Conservation (phyloP, 2,329 filamentous ascomycete genomes). For the Fusarium pseudocircinatum region DNA sequence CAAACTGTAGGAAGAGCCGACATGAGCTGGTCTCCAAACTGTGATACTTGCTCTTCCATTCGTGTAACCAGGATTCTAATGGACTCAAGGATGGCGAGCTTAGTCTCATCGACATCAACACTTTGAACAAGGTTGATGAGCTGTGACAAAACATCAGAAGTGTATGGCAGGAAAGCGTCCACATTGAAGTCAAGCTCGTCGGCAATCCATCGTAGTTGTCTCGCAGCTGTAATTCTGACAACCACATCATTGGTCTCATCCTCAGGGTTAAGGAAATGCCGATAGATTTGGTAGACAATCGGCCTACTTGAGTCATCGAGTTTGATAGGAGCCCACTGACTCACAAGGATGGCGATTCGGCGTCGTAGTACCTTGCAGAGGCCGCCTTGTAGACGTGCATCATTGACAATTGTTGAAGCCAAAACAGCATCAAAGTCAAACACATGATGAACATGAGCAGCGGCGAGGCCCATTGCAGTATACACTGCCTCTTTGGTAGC, state of each 20-base stretch:
- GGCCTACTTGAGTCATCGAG: conserved; percentile 73
- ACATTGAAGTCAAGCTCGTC: conserved; percentile 86
- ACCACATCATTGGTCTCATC: conserved; percentile 89
- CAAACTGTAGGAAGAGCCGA: conserved; percentile 82
- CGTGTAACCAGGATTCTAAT: conserved; percentile 82
- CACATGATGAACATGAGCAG: conserved; percentile 74
- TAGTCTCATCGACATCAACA: conserved; percentile 85
- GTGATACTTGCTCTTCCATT: conserved; percentile 76
- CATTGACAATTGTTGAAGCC: conserved; percentile 76
- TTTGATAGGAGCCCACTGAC: conserved; percentile 87
- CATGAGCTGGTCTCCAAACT: conserved; percentile 83
- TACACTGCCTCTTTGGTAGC: conserved; percentile 94
- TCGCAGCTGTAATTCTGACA: conserved; percentile 88
- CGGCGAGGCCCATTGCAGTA: conserved; percentile 87
- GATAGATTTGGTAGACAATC: conserved; percentile 87
- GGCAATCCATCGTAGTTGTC: conserved; percentile 81
- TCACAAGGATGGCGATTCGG: conserved; percentile 87
- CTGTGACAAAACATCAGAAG: conserved; percentile 75
- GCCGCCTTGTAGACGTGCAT: conserved; percentile 72
- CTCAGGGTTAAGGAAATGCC: conserved; percentile 80
- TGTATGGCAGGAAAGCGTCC: conserved; percentile 79
- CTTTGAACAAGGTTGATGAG: conserved; percentile 82
- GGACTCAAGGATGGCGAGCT: conserved; percentile 88
- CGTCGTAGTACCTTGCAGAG: conserved; percentile 85
- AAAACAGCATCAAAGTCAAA: conserved; percentile 89